Base-by-base conservation (phyloP, 139 green algal species). In the Chlorella sp. region DNA sequence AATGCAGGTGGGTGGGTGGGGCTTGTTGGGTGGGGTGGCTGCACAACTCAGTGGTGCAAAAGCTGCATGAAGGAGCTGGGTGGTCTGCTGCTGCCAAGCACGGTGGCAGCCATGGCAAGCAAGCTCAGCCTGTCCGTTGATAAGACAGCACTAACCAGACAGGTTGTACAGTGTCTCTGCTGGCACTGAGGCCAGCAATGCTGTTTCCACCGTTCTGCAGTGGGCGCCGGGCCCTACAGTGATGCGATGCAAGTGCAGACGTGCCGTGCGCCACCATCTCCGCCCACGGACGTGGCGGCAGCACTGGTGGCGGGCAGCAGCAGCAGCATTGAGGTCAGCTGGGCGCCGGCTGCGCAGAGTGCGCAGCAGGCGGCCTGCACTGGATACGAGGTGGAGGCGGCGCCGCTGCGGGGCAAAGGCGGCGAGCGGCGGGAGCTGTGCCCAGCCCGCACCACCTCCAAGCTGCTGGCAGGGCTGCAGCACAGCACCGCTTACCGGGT, bases 331-430 rank as follows among this genome's bases (percentile, higher is more conserved):
- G 38, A 57, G 62, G 60, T 83, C 78, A 83, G 60, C 78, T 94
- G 91, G 91, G 25, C 55, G 36, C 44, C 85, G 57, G 79, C 83
- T 18, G 15, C 41, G 57, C 69, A 74, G 41, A 18, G 36, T 5
- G 32, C 12, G 0, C 21, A 72, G 55, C 68, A 85, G 11, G 88
- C 88, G 17, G 86, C 74, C 3, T 87, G 78, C 60, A 44, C 90
- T 18, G 74, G 71, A 16, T 93, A 89, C 32, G 90, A 94, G 78
- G 65, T 93, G 68, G 84, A 89, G 76, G 74, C 62, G 38, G 73
- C 60, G 28, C 63, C 3, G 60, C 44, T 64, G 69, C 75, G 44
- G 13, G 85, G 30, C 39, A 71, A 30, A 26, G 64, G 18, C 30
- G 30, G 20, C 57, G 55, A 21, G 32, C 32, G 85, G 28, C 69